Conservation (phyloP, 192 early-diverging fungal species). For the Podila minutissima region DNA sequence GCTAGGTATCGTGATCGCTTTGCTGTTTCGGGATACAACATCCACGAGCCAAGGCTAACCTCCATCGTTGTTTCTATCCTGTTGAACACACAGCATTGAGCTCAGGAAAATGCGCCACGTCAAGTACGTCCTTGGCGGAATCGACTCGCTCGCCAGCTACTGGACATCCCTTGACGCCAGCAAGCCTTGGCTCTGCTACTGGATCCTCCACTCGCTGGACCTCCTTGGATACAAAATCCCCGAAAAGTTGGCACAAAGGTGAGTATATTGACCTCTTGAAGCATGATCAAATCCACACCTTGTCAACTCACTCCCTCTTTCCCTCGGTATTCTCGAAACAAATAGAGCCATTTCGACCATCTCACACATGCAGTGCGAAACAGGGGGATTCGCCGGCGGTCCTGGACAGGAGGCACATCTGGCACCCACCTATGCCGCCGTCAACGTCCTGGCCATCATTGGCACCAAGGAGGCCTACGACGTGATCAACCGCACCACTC, state of each 20-base stretch:
- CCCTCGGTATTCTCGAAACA: slow-evolving; percentile 28
- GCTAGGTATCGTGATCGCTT: slow-evolving; percentile 7
- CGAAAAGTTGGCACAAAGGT: slow-evolving; percentile 51
- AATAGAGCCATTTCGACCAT: slow-evolving; percentile 66
- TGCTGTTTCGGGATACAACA: neutral
- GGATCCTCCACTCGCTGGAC: slow-evolving; percentile 88
- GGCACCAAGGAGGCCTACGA: slow-evolving; percentile 79
- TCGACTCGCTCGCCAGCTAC: slow-evolving; percentile 22
- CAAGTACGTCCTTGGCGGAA: slow-evolving; percentile 23
- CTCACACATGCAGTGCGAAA: slow-evolving; percentile 66
- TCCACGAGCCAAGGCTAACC: neutral
- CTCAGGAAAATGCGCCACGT: slow-evolving; percentile 34
- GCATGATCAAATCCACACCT: slow-evolving; percentile 23
- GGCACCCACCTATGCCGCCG: slow-evolving; percentile 89
- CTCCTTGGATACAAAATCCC: slow-evolving; percentile 72
- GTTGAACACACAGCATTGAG: slow-evolving; percentile 6
- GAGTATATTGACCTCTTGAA: neutral
- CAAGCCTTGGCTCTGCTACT: slow-evolving; percentile 92
- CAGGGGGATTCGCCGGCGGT: slow-evolving; percentile 92
- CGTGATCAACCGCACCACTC: slow-evolving; percentile 67
- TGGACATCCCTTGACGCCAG: slow-evolving; percentile 72
- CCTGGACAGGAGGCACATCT: slow-evolving; percentile 86
- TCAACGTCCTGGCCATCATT: slow-evolving; percentile 82
- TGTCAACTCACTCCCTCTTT: neutral
- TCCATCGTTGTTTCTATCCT: neutral